Conservation (phyloP, 345 rosid species). For the Gynandropsis gynandra region DNA sequence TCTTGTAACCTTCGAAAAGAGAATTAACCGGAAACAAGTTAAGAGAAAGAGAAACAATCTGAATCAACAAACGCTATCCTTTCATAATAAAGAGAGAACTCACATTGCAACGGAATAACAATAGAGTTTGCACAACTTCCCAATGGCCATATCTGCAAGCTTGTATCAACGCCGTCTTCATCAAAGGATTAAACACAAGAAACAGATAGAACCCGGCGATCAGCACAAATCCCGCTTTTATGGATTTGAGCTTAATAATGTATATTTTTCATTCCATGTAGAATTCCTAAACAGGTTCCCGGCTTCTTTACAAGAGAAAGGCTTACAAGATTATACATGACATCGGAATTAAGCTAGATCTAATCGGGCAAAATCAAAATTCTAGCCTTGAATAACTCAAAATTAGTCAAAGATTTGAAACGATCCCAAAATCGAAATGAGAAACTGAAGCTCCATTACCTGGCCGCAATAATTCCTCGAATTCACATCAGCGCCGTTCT, state of each 20-base stretch:
- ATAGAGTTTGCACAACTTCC: conserved; percentile 96
- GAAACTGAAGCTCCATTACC: conserved; percentile 35
- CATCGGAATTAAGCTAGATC: neutral
- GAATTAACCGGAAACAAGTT: neutral
- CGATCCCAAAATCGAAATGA: neutral
- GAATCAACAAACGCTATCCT: neutral
- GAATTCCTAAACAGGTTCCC: too few species aligned
- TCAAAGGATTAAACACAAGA: conserved; percentile 16
- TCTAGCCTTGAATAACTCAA: conserved; percentile 1
- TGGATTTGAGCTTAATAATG: too few species aligned
- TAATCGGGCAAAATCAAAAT: conserved; percentile 8
- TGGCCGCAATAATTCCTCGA: conserved; percentile 97
- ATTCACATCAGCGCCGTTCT: conserved; percentile 96
- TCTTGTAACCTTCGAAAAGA: conserved; percentile 56
- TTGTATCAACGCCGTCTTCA: conserved; percentile 96
- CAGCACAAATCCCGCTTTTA: neutral
- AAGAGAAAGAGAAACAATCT: conserved; percentile 1
- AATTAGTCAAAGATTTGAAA: conserved; percentile 1
- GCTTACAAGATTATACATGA: too few species aligned
- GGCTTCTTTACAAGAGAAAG: too few species aligned
- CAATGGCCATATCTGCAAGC: conserved; percentile 98
- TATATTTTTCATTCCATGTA: too few species aligned
- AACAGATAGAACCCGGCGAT: neutral
- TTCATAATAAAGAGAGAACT: conserved; percentile 26
- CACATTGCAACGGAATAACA: conserved; percentile 86